Percentiles rank a stretch among this genome's conserved stretches.
These are phyloP conservation scores for Lagenidium giganteum DNA, from an alignment of 352 stramenopile species.

Conservation along the genomic window DNA sequence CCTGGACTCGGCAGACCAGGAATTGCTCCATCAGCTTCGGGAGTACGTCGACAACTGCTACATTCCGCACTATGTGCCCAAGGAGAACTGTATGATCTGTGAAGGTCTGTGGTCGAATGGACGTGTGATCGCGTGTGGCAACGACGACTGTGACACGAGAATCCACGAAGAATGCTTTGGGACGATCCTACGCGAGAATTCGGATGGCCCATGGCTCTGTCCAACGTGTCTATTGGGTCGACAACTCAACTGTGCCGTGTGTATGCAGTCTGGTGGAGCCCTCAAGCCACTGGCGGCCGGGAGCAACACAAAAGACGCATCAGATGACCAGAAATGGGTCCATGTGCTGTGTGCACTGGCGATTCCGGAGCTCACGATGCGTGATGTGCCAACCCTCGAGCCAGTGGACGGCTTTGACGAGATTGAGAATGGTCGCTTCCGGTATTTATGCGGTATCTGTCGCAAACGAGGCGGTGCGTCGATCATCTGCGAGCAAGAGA, in stretches of 20 bases:
- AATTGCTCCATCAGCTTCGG: constrained; percentile 51
- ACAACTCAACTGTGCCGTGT: constrained; percentile 66
- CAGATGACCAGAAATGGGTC: constrained; percentile 73
- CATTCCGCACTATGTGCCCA: constrained; percentile 63
- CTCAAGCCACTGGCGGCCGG: constrained; percentile 57
- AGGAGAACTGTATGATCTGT: constrained; percentile 76
- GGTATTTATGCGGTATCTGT: constrained; percentile 76
- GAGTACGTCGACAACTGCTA: constrained; percentile 79
- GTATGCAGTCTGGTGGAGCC: constrained; percentile 71
- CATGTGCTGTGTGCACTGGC: constrained; percentile 79
- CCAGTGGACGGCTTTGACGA: constrained; percentile 78
- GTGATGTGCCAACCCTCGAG: constrained; percentile 78
- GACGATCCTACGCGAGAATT: constrained; percentile 43
- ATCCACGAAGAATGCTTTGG: constrained; percentile 86
- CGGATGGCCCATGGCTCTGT: constrained; percentile 65
- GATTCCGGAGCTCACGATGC: constrained; percentile 81
- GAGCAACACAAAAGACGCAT: neutral
- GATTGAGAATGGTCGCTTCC: constrained; percentile 80
- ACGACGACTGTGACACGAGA: constrained; percentile 52
- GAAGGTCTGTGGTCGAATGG: constrained; percentile 80
- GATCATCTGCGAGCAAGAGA: constrained; percentile 74
- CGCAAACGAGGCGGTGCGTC: constrained; percentile 74
- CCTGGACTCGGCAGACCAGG: constrained; percentile 46
- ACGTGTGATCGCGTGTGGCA: constrained; percentile 58
- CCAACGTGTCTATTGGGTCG: constrained; percentile 70